Base-by-base conservation (phyloP, 2,329 filamentous ascomycete species). In the Graphiopsis chlorocephala region DNA sequence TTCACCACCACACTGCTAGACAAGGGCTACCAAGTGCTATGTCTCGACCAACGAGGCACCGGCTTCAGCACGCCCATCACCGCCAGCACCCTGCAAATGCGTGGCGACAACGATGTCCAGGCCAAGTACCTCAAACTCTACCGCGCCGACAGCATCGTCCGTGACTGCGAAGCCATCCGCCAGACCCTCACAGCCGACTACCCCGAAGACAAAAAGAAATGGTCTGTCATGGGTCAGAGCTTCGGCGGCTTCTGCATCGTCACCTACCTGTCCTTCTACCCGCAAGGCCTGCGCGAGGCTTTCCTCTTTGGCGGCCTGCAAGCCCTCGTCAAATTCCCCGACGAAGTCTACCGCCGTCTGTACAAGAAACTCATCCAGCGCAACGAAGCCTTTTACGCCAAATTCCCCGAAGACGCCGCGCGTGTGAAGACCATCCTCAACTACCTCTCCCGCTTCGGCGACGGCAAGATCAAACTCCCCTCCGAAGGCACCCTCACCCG, bases 31-130 rank as follows among this genome's bases (percentile, higher is more conserved):
- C 91, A 96, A 76, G 76, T 88, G 53, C 84, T 98, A 2, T 89
- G 90, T 68, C 84, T 98, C n/a, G 94, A 98, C 76, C 93, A 97
- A 76, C 87, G 94, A 59, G 94, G 94, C 14, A 96, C 92, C 3
- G 94, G 94, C 1, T 80, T 96, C 59, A 96, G 91, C 74, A 90
- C 88, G 1, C 90, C 93, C 0, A 86, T 97, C 48, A 90, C 90
- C 1, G 87, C 90, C 10, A 85, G 85, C 10, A 92, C 89, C 7
- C 83, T 97, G 4, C 84, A 85, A 35, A 79, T 85, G 14, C 84
- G 88, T 45, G 90, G 89, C 5, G 75, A 80, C 61, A 84, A 86
- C 65, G 80, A 85, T 1, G 86, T 86, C 64, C 92, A 97, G 77
- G 90, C 90, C 7, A 85, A 88, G 61, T 96, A 97, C 72, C 83